Conservation (phyloP, 495 filamentous ascomycete genomes). For the Hypoxylon trugodes region DNA sequence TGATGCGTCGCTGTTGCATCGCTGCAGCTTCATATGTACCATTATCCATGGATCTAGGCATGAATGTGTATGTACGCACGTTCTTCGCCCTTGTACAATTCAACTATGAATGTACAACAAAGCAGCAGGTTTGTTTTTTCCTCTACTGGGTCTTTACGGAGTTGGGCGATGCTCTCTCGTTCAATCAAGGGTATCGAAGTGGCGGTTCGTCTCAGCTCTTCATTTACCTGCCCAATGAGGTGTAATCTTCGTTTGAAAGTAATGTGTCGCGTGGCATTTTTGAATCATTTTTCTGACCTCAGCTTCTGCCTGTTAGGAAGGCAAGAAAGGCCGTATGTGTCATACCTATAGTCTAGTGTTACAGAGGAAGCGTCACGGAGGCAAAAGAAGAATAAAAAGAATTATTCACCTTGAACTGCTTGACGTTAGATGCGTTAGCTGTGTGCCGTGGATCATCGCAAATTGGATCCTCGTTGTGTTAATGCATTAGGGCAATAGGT, state of each 20-base stretch:
- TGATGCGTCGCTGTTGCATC: constrained; percentile 6
- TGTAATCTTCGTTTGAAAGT: neutral
- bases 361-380: constrained; percentile 4
- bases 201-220: constrained; percentile 29
- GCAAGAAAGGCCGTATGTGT: neutral
- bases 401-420: constrained; percentile 31
- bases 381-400: constrained; percentile 10
- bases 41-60: neutral
- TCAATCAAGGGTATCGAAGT: constrained; percentile 3
- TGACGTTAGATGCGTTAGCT: constrained; percentile 15
- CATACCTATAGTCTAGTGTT: constrained; percentile 7
- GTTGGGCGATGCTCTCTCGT: too few relatives aligned
- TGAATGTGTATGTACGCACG: neutral
- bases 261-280: constrained; percentile 24
- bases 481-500: constrained; percentile 13
- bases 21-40: neutral
- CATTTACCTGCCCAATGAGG: constrained; percentile 14
- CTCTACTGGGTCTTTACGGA: too few relatives aligned
- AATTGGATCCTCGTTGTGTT: constrained; percentile 13
- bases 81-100: too few relatives aligned
- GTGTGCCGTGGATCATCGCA: constrained; percentile 26
- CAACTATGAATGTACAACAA: constrained; percentile 18
- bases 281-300: constrained; percentile 31
- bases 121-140: constrained; percentile 18
- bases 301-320: constrained; percentile 11